A percentile compares a stretch with the other conserved stretches of the same genome.
Evolutionary conservation across 2,329 filamentous ascomycete genomes (phyloP).

Genomic region (Juglanconis oblonga): DNA sequence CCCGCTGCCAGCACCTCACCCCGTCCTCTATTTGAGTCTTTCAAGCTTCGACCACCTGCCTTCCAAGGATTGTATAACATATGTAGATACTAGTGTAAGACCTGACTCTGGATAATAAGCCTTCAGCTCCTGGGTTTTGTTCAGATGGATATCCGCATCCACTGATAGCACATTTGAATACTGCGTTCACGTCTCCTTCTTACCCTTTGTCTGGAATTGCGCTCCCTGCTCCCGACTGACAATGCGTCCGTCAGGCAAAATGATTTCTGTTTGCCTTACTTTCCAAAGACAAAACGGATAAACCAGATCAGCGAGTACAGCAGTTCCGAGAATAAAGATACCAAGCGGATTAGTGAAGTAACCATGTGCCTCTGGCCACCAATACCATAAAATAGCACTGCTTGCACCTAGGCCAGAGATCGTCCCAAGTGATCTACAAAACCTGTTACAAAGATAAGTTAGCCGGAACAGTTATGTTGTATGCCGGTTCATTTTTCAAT

Average conservation of each 20-base stretch:
- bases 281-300: conserved; percentile 43
- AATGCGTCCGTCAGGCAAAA: conserved; percentile 36
- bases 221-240: conserved; percentile 17
- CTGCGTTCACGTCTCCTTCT: no score
- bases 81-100: no score
- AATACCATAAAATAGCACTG: conserved; percentile 43
- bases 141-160: no score
- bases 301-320: conserved; percentile 38
- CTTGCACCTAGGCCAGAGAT: conserved; percentile 37
- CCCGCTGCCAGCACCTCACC: no score
- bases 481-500: no score
- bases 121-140: no score
- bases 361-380: conserved; percentile 49
- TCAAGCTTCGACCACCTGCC: no score
- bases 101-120: no score
- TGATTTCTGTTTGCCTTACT: conserved; percentile 36
- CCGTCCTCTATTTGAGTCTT: no score
- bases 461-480: neutral
- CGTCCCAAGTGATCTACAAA: conserved; percentile 40
- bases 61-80: no score
- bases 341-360: conserved; percentile 43
- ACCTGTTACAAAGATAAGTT: conserved; percentile 29
- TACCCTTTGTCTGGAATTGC: neutral
- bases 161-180: no score
- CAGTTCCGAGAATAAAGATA: conserved; percentile 39